Evolutionary conservation across 495 filamentous ascomycete species (phyloP).

Genomic region (Trichoderma virens): DNA sequence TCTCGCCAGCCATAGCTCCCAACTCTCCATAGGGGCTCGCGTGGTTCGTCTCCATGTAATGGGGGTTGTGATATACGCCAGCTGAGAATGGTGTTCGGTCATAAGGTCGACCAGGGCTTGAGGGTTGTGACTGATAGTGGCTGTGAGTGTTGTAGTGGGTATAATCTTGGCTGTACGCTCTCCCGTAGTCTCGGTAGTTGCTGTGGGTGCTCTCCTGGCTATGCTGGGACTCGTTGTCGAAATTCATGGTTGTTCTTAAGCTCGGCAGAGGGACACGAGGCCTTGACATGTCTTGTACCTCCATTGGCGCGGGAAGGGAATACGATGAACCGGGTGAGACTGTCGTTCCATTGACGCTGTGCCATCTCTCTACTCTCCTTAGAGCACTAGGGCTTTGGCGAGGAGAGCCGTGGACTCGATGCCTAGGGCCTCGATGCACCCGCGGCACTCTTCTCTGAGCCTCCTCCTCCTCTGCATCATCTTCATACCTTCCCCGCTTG

Average conservation of each 20-base stretch:
- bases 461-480: slow-evolving; percentile 23
- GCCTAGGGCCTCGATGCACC: slow-evolving; percentile 16
- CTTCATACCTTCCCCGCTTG: slow-evolving; percentile 30
- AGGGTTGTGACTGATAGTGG: slow-evolving; percentile 30
- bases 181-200: slow-evolving; percentile 16
- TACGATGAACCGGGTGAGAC: background rate
- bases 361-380: background rate
- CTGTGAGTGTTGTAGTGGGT: slow-evolving; percentile 26
- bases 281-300: background rate
- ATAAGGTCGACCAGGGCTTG: slow-evolving; percentile 21
- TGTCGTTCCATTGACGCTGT: background rate
- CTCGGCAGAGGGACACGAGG: background rate
- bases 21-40: slow-evolving; percentile 23
- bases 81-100: slow-evolving; percentile 31
- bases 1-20: slow-evolving; percentile 28
- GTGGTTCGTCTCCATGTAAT: slow-evolving; percentile 24
- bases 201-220: slow-evolving; percentile 17
- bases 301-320: background rate
- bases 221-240: slow-evolving; percentile 19
- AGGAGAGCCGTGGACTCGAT: background rate
- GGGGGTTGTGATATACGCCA: slow-evolving; percentile 18
- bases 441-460: slow-evolving; percentile 26
- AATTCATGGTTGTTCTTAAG: slow-evolving; percentile 16
- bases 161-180: slow-evolving; percentile 15
- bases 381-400: background rate